Base-by-base conservation (phyloP, 177 flowering plant genomes). In the Telopea speciosissima region DNA sequence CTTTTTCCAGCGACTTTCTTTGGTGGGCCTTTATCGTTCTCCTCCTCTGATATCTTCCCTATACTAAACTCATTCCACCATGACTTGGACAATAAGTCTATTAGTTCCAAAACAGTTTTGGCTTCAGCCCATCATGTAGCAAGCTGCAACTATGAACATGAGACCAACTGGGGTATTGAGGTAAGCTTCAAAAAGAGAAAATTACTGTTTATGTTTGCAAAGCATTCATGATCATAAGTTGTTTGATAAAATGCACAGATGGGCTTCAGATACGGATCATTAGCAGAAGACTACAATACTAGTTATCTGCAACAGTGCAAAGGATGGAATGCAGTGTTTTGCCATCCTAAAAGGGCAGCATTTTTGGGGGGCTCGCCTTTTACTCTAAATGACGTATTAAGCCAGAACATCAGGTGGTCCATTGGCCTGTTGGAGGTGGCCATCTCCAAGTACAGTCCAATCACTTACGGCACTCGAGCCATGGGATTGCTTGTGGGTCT, bases 181-280 rank as follows among this genome's bases (percentile, higher is more conserved):
- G 92, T 85, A 77, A 66, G 70, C 65, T 24, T 24, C 3, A 31
- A 31, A n/a, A n/a, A n/a, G n/a, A n/a, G n/a, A n/a, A n/a, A n/a
- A n/a, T n/a, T n/a, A n/a, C n/a, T n/a, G n/a, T n/a, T n/a, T n/a
- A n/a, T n/a, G n/a, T n/a, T n/a, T 28, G 31, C 31, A 36, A 36
- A 36, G 40, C 40, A 36, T 36, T 36, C 40, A 36, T 36, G 7
- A 36, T 36, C 40, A 36, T 28, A 28, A 28, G 40, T 36, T 36
- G 40, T 36, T 36, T 36, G 40, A n/a, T 59, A 61, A 49, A 70
- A 60, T 74, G 54, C 62, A 71, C 75, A 88, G 91, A 62, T 86
- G 28, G 92, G 92, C 0, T 80, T 85, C 54, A 70, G 82, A 65
- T 89, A 89, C 65, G 93, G 93, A 24, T 82, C 89, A 0, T 69